A percentile compares a stretch with the other conserved stretches of the same genome.
Conservation (phyloP, 192 early-diverging fungal genomes). For the Spizellomyces sp. region DNA sequence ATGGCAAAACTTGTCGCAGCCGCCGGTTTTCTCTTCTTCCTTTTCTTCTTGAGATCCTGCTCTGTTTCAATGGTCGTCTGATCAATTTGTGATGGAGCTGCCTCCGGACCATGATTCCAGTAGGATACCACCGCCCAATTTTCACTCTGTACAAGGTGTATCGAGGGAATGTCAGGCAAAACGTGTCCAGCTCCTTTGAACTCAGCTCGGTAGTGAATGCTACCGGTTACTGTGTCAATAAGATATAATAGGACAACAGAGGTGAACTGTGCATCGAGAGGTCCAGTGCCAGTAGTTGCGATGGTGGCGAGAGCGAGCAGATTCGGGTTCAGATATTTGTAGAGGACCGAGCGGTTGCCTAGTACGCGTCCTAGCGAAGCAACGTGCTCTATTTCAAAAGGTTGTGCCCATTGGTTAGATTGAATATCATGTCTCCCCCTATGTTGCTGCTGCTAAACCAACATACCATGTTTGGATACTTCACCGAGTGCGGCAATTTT, state of each 20-base stretch:
- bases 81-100: constrained; percentile 1
- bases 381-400: constrained; percentile 54
- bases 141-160: constrained; percentile 78
- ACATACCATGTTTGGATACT: constrained; percentile 22
- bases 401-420: not conserved
- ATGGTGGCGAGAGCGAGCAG: constrained; percentile 74
- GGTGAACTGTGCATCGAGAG: constrained; percentile 6
- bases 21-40: constrained; percentile 20
- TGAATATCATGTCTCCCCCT: not conserved
- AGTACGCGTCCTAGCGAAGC: constrained; percentile 92
- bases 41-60: constrained; percentile 10
- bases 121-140: constrained; percentile 88
- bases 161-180: constrained; percentile 30
- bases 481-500: constrained; percentile 39
- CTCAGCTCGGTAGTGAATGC: constrained; percentile 70
- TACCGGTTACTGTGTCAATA: constrained; percentile 86
- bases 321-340: constrained; percentile 99
- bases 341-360: constrained; percentile 93
- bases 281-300: constrained; percentile 19
- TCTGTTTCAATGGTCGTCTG: not conserved
- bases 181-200: constrained; percentile 55
- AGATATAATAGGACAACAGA: constrained; percentile 71
- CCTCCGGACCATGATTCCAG: constrained; percentile 77
- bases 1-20: constrained; percentile 15
- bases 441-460: not conserved